Evolutionary conservation across 331 rosid genomes (phyloP).

Genomic region (Pyracantha coccinea): DNA sequence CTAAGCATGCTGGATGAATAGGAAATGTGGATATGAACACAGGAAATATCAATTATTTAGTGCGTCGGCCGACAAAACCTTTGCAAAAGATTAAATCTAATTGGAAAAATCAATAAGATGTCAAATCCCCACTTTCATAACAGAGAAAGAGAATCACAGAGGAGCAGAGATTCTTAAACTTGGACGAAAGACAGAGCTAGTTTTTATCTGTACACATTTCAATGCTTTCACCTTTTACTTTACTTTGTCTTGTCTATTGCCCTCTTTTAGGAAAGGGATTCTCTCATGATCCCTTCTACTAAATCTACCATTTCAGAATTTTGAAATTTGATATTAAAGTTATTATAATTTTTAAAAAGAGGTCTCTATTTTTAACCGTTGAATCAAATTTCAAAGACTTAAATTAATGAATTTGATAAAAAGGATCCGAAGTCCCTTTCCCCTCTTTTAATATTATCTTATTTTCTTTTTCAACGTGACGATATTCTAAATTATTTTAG

Average conservation of each 20-base stretch:
- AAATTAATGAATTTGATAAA: too few relatives aligned
- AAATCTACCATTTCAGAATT: too few relatives aligned
- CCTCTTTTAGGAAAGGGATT: too few relatives aligned
- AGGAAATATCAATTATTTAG: neutral
- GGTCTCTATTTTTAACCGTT: too few relatives aligned
- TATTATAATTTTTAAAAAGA: too few relatives aligned
- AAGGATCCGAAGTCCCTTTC: too few relatives aligned
- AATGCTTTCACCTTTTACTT: constrained; percentile 18
- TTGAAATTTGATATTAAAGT: too few relatives aligned
- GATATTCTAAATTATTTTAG: too few relatives aligned
- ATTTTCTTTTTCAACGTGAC: neutral
- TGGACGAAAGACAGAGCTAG: constrained; percentile 20
- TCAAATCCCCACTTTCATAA: constrained; percentile 40
- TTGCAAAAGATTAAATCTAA: constrained; percentile 2
- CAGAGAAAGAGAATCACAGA: constrained; percentile 9
- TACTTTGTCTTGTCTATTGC: constrained; percentile 8
- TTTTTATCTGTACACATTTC: constrained; percentile 10
- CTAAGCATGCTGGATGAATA: constrained; percentile 18
- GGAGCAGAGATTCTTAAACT: constrained; percentile 38
- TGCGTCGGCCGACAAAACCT: constrained; percentile 8
- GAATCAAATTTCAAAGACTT: too few relatives aligned
- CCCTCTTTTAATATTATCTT: constrained; percentile 21
- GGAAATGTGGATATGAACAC: constrained; percentile 16
- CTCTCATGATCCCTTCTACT: too few relatives aligned
- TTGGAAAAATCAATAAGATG: constrained; percentile 11